phyloP scores from a whole-genome alignment of 768 basidiomycete species.

The Tylopilus vinaceipallidus region DNA sequence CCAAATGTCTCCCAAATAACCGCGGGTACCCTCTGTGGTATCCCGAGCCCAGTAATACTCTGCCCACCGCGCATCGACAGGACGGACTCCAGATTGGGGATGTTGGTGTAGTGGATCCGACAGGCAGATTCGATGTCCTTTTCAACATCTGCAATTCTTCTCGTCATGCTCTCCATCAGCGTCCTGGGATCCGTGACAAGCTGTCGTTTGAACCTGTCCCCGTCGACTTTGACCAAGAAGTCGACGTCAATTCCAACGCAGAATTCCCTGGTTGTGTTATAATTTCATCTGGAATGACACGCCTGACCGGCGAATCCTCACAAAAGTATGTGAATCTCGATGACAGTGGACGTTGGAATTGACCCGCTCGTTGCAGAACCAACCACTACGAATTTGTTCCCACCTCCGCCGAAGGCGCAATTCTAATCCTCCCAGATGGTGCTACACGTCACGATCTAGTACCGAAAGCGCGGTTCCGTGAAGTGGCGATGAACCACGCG shows the following conservation, averaged over 20 bases:
- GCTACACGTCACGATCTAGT: neutral
- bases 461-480: neutral
- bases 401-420: neutral
- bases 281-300: neutral
- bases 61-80: neutral
- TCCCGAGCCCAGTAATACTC: conserved; percentile 13
- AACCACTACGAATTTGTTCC: neutral
- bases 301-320: neutral
- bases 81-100: neutral
- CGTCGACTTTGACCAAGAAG: neutral
- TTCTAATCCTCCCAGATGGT: neutral
- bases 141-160: neutral
- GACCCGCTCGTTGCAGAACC: neutral
- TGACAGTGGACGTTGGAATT: neutral
- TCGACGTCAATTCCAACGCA: neutral
- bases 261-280: neutral
- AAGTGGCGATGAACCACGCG: neutral
- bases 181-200: neutral
- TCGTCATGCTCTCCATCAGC: neutral
- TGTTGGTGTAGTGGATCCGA: neutral
- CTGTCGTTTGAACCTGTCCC: neutral
- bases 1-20: conserved; percentile 4
- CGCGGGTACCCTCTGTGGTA: conserved; percentile 33
- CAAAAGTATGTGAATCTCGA: neutral
- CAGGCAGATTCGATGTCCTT: neutral